phyloP scores from a whole-genome alignment of 768 basidiomycete genomes.

The Termitomyces sp. region DNA sequence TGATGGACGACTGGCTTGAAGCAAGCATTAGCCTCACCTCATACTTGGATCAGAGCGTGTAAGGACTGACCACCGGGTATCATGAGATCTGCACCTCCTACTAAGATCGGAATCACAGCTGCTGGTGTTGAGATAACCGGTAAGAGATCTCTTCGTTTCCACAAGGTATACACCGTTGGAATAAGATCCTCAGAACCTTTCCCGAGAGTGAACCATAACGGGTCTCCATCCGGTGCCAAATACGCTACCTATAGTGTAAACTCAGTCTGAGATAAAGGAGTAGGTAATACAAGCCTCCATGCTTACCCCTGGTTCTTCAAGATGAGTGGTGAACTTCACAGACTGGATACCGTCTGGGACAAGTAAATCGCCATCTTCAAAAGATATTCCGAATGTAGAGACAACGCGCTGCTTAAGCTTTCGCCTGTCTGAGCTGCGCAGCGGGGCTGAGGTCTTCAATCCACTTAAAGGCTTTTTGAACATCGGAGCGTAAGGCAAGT shows the following conservation, averaged over 20 bases:
- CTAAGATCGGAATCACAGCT: conserved; percentile 63
- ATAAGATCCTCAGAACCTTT: conserved; percentile 64
- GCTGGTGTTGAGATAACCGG: conserved; percentile 69
- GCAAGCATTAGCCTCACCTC: conserved; percentile 7
- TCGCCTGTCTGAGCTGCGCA: conserved; percentile 68
- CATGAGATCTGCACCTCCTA: conserved; percentile 86
- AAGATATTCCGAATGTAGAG: conserved; percentile 36
- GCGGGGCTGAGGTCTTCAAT: conserved; percentile 69
- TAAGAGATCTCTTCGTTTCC: conserved; percentile 66
- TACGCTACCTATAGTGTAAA: conserved; percentile 49
- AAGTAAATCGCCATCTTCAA: conserved; percentile 61
- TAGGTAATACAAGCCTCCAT: background rate
- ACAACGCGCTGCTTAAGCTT: conserved; percentile 62
- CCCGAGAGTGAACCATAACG: conserved; percentile 74
- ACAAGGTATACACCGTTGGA: conserved; percentile 79
- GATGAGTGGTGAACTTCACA: conserved; percentile 62
- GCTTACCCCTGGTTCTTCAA: conserved; percentile 58
- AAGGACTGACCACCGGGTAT: conserved; percentile 67
- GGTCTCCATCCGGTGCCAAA: conserved; percentile 58
- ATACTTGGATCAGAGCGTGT: background rate
- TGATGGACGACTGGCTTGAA: conserved; percentile 56
- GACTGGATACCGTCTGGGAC: conserved; percentile 71
- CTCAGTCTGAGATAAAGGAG: background rate
- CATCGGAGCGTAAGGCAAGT: conserved; percentile 32
- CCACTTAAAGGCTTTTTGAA: conserved; percentile 75